Percentiles rank a stretch among this genome's conserved stretches.
These are phyloP conservation scores for Vitis rotundifolia DNA, from an alignment of 164 flowering plant species.

Conservation along the genomic window DNA sequence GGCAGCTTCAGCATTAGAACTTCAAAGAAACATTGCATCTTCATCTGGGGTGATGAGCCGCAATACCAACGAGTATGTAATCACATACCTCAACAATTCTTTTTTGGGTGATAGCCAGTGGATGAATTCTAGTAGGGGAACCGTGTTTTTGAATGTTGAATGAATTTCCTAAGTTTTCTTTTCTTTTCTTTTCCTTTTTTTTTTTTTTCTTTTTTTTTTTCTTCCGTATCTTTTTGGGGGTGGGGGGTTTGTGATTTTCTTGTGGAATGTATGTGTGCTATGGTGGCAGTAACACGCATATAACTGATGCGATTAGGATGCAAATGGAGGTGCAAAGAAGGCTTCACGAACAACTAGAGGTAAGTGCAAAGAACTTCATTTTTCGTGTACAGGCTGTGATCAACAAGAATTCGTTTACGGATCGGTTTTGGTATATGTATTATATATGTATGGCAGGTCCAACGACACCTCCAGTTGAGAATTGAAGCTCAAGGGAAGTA, in stretches of 20 bases:
- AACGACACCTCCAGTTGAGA: slow-evolving; percentile 85
- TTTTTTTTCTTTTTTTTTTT: slow-evolving; percentile 6
- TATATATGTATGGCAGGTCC: slow-evolving; percentile 53
- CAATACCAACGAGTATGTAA: slow-evolving; percentile 80
- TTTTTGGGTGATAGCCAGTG: not conserved
- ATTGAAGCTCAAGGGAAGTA: slow-evolving; percentile 99
- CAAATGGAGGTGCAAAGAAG: slow-evolving; percentile 99
- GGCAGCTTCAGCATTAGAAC: slow-evolving; percentile 68
- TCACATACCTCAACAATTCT: not conserved
- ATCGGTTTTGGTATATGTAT: not conserved
- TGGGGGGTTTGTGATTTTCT: slow-evolving; percentile 7
- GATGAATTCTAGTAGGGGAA: not conserved
- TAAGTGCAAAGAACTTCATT: slow-evolving; percentile 16
- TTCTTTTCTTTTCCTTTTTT: slow-evolving; percentile 7
- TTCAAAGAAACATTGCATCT: slow-evolving; percentile 74
- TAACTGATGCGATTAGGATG: slow-evolving; percentile 74
- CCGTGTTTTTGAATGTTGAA: not conserved
- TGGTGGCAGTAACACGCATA: slow-evolving; percentile 50
- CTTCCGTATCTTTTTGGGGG: not conserved
- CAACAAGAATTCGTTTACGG: too few relatives aligned
- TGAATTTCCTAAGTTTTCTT: not conserved
- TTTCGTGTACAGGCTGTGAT: too few relatives aligned
- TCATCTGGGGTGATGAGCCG: slow-evolving; percentile 75
- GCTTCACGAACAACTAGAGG: slow-evolving; percentile 95
- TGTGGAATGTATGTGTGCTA: slow-evolving; percentile 22